phyloP scores from a whole-genome alignment of 2,329 filamentous ascomycete species.

The Huntiella moniliformis region DNA sequence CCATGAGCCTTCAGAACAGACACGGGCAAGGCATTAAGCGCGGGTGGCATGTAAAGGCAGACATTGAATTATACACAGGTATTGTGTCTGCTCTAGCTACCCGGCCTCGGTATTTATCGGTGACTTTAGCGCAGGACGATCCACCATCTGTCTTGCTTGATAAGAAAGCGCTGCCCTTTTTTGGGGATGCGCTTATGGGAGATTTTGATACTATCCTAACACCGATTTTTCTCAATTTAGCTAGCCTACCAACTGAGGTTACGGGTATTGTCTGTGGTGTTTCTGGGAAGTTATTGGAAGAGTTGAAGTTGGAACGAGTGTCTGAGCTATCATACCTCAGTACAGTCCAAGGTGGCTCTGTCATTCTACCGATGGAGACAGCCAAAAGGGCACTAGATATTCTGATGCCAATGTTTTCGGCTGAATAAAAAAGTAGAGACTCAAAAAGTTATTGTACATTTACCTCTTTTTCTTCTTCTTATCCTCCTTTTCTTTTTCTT shows the following conservation, averaged over 20 bases:
- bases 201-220: conserved; percentile 53
- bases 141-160: conserved; percentile 58
- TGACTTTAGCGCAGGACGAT: conserved; percentile 55
- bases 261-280: conserved; percentile 93
- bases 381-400: conserved; percentile 42
- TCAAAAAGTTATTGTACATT: background rate
- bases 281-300: conserved; percentile 61
- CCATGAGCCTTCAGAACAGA: conserved; percentile 13
- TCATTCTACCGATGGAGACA: conserved; percentile 45
- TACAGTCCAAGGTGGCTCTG: conserved; percentile 72
- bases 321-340: conserved; percentile 81
- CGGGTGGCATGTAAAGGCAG: conserved; percentile 40
- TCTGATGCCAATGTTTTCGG: conserved; percentile 33
- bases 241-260: conserved; percentile 62
- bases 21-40: conserved; percentile 13
- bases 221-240: conserved; percentile 76
- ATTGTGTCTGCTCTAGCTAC: conserved; percentile 41
- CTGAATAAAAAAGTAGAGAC: conserved; percentile 13
- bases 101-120: conserved; percentile 52
- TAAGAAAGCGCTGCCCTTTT: conserved; percentile 43
- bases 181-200: conserved; percentile 58
- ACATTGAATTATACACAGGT: conserved; percentile 43
- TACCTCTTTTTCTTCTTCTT: conserved; percentile 21
- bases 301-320: conserved; percentile 35
- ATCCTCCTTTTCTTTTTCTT: conserved; percentile 26